These are phyloP conservation scores for Parascedosporium putredinis DNA, from an alignment of 2,329 filamentous ascomycete species.

Conservation along the genomic window DNA sequence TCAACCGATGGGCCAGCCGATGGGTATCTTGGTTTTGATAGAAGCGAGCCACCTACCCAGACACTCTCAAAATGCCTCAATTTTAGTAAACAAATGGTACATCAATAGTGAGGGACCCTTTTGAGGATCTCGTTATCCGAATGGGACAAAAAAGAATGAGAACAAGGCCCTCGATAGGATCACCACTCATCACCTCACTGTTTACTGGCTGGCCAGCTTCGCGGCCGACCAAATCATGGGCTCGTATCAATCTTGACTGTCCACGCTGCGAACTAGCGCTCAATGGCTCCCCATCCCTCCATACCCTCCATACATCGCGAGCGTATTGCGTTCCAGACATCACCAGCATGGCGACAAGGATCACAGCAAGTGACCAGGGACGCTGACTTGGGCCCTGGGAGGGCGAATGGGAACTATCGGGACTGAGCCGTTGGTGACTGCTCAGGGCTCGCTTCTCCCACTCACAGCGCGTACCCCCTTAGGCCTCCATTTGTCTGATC, in stretches of 20 bases:
- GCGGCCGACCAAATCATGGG: background rate
- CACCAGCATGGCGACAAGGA: background rate
- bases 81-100: background rate
- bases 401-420: background rate
- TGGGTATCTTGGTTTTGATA: background rate
- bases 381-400: no score
- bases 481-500: conserved; percentile 1
- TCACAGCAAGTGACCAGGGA: background rate
- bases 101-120: no score
- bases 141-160: no score
- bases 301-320: background rate
- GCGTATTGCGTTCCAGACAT: background rate
- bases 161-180: background rate
- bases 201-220: background rate
- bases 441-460: background rate
- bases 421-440: background rate
- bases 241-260: background rate
- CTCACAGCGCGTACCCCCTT: background rate
- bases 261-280: background rate
- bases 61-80: background rate
- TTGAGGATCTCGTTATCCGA: no score
- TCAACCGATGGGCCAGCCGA: no score
- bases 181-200: background rate
- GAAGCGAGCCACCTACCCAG: no score
- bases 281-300: background rate